Conservation (phyloP, 78 protist species). For the Cavenderia fasciculata region DNA sequence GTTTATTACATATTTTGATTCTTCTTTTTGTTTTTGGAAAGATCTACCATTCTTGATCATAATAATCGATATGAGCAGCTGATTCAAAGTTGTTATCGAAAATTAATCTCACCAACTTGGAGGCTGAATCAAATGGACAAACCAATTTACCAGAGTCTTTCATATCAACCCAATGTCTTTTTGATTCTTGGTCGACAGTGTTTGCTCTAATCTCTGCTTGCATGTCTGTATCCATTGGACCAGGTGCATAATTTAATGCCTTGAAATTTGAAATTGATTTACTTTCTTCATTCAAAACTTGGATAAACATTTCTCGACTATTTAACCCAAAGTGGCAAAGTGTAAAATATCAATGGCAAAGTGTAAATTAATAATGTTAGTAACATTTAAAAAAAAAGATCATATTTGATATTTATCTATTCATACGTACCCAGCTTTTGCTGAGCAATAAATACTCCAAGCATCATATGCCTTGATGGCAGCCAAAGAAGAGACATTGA, state of each 20-base stretch:
- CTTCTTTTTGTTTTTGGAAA: no score
- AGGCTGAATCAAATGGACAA: slow-evolving; percentile 6
- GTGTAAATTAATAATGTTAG: neutral
- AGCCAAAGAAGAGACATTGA: slow-evolving; percentile 40
- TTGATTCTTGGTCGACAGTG: neutral
- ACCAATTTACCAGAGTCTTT: slow-evolving; percentile 3
- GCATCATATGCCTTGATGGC: slow-evolving; percentile 38
- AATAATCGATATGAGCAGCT: slow-evolving; percentile 52
- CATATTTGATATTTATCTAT: no score
- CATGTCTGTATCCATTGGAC: slow-evolving; percentile 68
- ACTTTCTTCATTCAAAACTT: slow-evolving; percentile 5
- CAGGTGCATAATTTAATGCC: slow-evolving; percentile 43
- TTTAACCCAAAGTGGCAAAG: no score
- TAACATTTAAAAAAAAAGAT: no score
- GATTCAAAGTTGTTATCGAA: neutral
- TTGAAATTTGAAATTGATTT: slow-evolving; percentile 33
- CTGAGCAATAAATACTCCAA: slow-evolving; percentile 39
- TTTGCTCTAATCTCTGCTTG: slow-evolving; percentile 13
- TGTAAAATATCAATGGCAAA: no score
- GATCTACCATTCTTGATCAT: no score
- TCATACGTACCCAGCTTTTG: slow-evolving; percentile 18
- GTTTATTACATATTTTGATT: no score
- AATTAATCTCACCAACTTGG: neutral
- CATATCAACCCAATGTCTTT: neutral
- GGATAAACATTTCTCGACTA: slow-evolving; percentile 55